Percentiles rank a stretch among this genome's conserved stretches.
phyloP scores from a whole-genome alignment of 2,329 filamentous ascomycete species.

The Diaporthe sp. region DNA sequence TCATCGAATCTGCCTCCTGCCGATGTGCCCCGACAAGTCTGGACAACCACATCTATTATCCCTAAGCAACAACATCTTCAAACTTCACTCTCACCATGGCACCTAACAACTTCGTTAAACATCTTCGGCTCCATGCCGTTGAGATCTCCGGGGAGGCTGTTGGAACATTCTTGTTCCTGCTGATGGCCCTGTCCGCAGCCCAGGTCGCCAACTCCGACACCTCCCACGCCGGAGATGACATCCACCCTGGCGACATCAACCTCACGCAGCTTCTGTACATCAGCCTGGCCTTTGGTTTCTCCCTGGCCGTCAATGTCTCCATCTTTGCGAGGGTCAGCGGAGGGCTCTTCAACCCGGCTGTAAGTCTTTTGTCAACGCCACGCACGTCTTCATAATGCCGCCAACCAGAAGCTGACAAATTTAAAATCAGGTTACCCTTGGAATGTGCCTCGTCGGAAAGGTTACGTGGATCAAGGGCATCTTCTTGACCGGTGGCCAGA shows the following conservation, averaged over 20 bases:
- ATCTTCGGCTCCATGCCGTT: slow-evolving; percentile 35
- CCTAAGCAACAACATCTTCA: background rate
- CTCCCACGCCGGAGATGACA: slow-evolving; percentile 23
- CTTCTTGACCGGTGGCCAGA: slow-evolving; percentile 45
- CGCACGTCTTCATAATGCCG: background rate
- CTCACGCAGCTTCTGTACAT: slow-evolving; percentile 47
- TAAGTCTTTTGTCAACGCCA: slow-evolving; percentile 17
- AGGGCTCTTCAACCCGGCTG: slow-evolving; percentile 40
- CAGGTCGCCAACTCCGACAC: slow-evolving; percentile 46
- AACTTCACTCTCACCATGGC: slow-evolving; percentile 4
- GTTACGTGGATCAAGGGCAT: slow-evolving; percentile 57
- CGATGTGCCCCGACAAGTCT: background rate
- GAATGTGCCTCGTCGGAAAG: slow-evolving; percentile 60
- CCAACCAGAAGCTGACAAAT: background rate
- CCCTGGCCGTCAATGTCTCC: slow-evolving; percentile 39
- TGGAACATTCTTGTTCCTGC: slow-evolving; percentile 41
- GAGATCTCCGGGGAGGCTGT: slow-evolving; percentile 39
- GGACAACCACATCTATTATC: background rate
- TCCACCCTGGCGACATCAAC: slow-evolving; percentile 40
- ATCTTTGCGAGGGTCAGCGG: slow-evolving; percentile 39
- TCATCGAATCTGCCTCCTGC: background rate
- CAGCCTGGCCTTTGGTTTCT: slow-evolving; percentile 38
- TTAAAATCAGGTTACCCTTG: slow-evolving; percentile 53
- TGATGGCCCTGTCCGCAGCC: slow-evolving; percentile 40
- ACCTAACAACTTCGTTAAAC: slow-evolving; percentile 22